Conservation (phyloP, 768 basidiomycete species). For the Tulasnella sp. region DNA sequence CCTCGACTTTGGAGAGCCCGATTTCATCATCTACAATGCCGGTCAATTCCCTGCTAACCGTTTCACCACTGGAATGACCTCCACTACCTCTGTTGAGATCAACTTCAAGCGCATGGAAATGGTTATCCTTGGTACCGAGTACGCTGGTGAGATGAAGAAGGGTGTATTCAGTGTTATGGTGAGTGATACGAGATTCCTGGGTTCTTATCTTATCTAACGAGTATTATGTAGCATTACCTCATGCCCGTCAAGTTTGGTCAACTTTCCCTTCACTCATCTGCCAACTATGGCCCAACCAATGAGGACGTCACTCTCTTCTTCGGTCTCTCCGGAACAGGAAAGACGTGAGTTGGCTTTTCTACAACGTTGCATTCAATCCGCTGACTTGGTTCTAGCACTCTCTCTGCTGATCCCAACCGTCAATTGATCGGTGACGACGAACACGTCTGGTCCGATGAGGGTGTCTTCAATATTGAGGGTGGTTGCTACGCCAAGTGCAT, state of each 20-base stretch:
- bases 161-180: constrained; percentile 99
- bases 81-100: constrained; percentile 96
- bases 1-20: constrained; percentile 87
- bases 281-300: constrained; percentile 82
- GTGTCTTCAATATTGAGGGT: constrained; percentile 99
- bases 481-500: constrained; percentile 98
- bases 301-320: constrained; percentile 97
- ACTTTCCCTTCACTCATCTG: constrained; percentile 93
- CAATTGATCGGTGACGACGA: constrained; percentile 97
- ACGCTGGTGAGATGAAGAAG: constrained; percentile 99
- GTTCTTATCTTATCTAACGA: not conserved
- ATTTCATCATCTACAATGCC: constrained; percentile 99
- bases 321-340: constrained; percentile 94
- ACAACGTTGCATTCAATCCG: not conserved
- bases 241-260: constrained; percentile 98
- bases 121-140: constrained; percentile 98
- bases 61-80: constrained; percentile 99
- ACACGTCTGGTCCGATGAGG: constrained; percentile 97
- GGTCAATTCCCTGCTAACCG: constrained; percentile 99
- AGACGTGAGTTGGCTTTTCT: constrained; percentile 40
- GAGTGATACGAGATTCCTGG: constrained; percentile 16
- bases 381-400: constrained; percentile 35
- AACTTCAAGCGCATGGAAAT: constrained; percentile 99
- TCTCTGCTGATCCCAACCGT: constrained; percentile 90
- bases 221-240: constrained; percentile 62